Base-by-base conservation (phyloP, 2,329 filamentous ascomycete species). In the Hypoxylon sp. region DNA sequence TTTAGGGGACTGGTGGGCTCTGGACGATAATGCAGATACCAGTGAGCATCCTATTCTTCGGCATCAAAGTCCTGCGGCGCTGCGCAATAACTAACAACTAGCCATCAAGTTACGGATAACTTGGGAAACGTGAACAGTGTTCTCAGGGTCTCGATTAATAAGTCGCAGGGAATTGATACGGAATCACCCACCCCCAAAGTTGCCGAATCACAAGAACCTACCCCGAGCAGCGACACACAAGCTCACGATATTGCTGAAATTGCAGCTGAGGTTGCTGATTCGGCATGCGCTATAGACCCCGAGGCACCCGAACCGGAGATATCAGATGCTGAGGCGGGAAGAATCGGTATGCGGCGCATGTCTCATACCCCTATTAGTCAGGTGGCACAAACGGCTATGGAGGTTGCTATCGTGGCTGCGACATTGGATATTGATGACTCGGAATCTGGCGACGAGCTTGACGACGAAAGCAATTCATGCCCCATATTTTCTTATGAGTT, bases 1-100 rank as follows among this genome's bases (percentile, higher is more conserved):
- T 8, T 75, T 82, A 19, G 86, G 86, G 49, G 85, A 91, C 67
- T 91, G 88, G 86, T 92, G 90, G 90, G 80, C 88, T 22, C 76
- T 91, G 47, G 86, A 93, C 69, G 87, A 91, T 60, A 80, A 79
- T 46, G 81, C 83, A 56, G 84, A 86, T 13, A 87, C 82, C 56
- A 82, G 89, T 91, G 68, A 82, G 64, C 37, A 48, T 51, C 28
- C 19, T 17, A 43, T 13, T 24, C 26, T 58, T 13, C 24, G 20
- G 34, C 53, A 59, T 34, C 28, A 15, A 15, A 6, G 6, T 37
- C 15, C 15, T 15, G 32, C 22, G 2, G 19, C 5, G 13, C 2
- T 22, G 15, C 22, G 6, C 7, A 10, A 10, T 49, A 55, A 22
- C 53, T 67, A 56, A 68, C 34, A 17, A 17, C 10, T 52, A 30